Evolutionary conservation across 2,329 filamentous ascomycete genomes (phyloP), one percentile per base, ranked within the genome.

Genomic region (Calycina herbarum): DNA sequence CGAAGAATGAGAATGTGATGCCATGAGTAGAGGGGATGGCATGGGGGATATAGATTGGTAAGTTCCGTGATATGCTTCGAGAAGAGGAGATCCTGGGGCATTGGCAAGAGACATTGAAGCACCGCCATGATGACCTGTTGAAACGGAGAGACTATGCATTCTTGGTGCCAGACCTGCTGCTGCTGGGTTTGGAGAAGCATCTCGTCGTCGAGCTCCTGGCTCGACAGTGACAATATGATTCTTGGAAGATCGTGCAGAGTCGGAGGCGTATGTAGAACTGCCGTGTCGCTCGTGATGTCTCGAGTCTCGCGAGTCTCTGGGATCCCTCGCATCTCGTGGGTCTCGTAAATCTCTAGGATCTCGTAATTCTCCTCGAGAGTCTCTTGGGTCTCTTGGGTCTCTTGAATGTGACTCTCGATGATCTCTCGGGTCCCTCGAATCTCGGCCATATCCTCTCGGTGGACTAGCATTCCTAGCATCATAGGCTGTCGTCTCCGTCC

Each of bases 41-140:
- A 97, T 97, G 0, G 94, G 94, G 0, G 94, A 97, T 72, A 96
- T 91, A 65, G 92, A 92, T 78, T 98, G 94, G 73, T 96, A 98
- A 0, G 94, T 97, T 48, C 94, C 94, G 68, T 89, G 90, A 78
- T 98, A 98, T 0, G 95, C 89, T 78, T 98, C 94, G 1, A 97
- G 86, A 60, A 98, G 82, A 0, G 94, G 95, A 68, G 93, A 97
- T 0, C 87, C 87, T 0, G 93, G 92, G 1, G 92, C 84, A 27
- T 81, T 79, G 1, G 84, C 79, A 1, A 87, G 76, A 13, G 70
- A 74, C 45, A 85, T 82, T 20, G 71, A 59, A 17, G 71, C 71
- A 17, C 68, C 67, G 5, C 68, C 69, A 45, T 74, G 72, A 40
- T 72, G 72, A 1, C 70, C 70, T 4, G 72, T 73, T 5, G 68